Conservation (phyloP, 1,284 basidiomycete species). For the Pseudozyma hubeiensis region DNA sequence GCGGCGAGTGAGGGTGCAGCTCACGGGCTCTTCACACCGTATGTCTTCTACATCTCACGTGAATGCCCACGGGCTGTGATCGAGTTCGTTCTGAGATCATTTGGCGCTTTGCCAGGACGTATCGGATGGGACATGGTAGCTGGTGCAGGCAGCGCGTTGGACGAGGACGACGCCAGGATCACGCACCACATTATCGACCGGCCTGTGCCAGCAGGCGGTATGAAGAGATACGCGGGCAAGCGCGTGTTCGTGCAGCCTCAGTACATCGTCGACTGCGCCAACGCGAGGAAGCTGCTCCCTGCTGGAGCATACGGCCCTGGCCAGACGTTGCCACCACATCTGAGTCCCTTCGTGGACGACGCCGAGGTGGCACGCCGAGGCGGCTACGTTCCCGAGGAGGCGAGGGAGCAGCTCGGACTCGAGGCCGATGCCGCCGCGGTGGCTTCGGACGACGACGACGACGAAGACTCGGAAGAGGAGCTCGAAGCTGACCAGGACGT, state of each 20-base stretch:
- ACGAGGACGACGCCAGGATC: conserved; percentile 75
- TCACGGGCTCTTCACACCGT: conserved; percentile 79
- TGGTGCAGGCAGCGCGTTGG: conserved; percentile 84
- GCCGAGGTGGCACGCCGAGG: conserved; percentile 72
- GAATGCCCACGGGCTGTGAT: conserved; percentile 92
- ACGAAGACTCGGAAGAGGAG: conserved; percentile 55
- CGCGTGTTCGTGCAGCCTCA: conserved; percentile 95
- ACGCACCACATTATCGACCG: conserved; percentile 97
- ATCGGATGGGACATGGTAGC: conserved; percentile 86
- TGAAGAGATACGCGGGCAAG: conserved; percentile 69
- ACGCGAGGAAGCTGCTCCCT: conserved; percentile 83
- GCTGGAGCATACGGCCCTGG: conserved; percentile 90
- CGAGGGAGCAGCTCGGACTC: conserved; percentile 71
- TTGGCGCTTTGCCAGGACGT: conserved; percentile 77
- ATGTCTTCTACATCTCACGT: conserved; percentile 93
- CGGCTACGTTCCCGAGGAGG: conserved; percentile 70
- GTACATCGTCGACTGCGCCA: conserved; percentile 97
- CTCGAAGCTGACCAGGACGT: conserved; percentile 69
- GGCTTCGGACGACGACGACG: conserved; percentile 66
- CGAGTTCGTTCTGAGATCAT: conserved; percentile 92
- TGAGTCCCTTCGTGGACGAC: conserved; percentile 91
- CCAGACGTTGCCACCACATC: conserved; percentile 87
- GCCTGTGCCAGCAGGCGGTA: conserved; percentile 72
- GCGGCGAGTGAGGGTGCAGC: conserved; percentile 41
- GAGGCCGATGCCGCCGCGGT: conserved; percentile 74